Evolutionary conservation across 495 filamentous ascomycete genomes (phyloP).

Genomic region (Penicillium malachiteum): DNA sequence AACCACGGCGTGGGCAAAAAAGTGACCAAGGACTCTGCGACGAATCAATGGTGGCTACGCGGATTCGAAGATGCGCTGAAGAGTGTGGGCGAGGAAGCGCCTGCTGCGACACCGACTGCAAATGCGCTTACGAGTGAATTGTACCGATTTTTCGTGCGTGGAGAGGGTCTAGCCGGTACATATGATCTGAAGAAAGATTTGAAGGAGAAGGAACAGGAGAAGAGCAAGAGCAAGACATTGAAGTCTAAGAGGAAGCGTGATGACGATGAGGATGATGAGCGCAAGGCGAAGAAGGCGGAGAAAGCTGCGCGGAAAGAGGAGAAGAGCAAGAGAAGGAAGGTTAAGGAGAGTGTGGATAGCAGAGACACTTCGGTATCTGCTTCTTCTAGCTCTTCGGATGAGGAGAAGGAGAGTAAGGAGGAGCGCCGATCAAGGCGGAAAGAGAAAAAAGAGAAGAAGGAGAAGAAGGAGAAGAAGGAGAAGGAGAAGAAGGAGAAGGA

Average conservation of each 20-base stretch:
- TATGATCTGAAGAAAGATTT: constrained; percentile 32
- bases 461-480: constrained; percentile 34
- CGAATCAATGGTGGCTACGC: constrained; percentile 77
- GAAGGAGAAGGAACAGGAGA: constrained; percentile 9
- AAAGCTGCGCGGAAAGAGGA: constrained; percentile 32
- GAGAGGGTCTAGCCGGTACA: constrained; percentile 70
- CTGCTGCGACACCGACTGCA: constrained; percentile 12
- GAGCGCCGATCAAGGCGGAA: constrained; percentile 22
- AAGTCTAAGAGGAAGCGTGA: constrained; percentile 31
- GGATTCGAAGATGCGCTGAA: constrained; percentile 78
- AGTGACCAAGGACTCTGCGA: constrained; percentile 55
- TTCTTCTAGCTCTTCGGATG: constrained; percentile 13
- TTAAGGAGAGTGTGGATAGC: constrained; percentile 29
- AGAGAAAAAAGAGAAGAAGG: constrained; percentile 37
- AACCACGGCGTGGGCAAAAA: constrained; percentile 70
- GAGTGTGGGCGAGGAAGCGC: constrained; percentile 54
- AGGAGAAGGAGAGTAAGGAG: constrained; percentile 29
- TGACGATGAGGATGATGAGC: constrained; percentile 12
- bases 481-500: constrained; percentile 34
- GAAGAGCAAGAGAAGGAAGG: constrained; percentile 38
- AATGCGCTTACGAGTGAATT: constrained; percentile 58
- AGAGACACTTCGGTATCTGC: constrained; percentile 14
- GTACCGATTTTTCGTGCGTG: constrained; percentile 79
- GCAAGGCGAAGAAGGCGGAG: constrained; percentile 23
- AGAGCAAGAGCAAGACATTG: constrained; percentile 11